phyloP scores from a whole-genome alignment of 768 basidiomycete species.

The Naganishia friedmannii region DNA sequence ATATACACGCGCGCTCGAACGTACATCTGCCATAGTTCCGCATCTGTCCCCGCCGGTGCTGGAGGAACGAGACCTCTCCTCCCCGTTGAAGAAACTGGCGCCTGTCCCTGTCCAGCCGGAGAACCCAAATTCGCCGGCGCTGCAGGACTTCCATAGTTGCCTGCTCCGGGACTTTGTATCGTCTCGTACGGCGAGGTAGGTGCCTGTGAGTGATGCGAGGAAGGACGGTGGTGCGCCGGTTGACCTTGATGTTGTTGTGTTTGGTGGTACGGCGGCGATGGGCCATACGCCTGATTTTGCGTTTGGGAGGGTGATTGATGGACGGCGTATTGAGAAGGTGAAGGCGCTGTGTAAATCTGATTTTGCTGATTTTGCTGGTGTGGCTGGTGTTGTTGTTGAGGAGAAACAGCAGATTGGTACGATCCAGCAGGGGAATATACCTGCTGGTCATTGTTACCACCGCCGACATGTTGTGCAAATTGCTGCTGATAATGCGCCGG shows the following conservation, averaged over 20 bases:
- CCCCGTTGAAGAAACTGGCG: neutral
- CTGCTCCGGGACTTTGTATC: neutral
- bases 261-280: conserved; percentile 9
- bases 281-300: conserved; percentile 14
- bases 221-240: neutral
- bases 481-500: conserved; percentile 22
- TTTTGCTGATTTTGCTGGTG: no score
- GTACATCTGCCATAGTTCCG: conserved; percentile 29
- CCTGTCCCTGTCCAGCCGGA: neutral
- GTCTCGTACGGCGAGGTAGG: neutral
- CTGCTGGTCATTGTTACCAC: neutral
- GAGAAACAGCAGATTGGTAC: conserved; percentile 15
- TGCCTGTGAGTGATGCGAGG: conserved; percentile 11
- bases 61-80: conserved; percentile 1
- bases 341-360: conserved; percentile 9
- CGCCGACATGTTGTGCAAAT: neutral
- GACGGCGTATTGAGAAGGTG: conserved; percentile 2
- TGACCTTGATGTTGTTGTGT: conserved; percentile 25
- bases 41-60: conserved; percentile 16
- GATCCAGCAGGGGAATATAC: neutral
- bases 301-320: neutral
- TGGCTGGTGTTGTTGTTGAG: conserved; percentile 27
- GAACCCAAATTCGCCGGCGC: neutral
- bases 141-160: neutral
- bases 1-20: neutral